Conservation (phyloP, 768 basidiomycete genomes). For the Termitomyces sp. region DNA sequence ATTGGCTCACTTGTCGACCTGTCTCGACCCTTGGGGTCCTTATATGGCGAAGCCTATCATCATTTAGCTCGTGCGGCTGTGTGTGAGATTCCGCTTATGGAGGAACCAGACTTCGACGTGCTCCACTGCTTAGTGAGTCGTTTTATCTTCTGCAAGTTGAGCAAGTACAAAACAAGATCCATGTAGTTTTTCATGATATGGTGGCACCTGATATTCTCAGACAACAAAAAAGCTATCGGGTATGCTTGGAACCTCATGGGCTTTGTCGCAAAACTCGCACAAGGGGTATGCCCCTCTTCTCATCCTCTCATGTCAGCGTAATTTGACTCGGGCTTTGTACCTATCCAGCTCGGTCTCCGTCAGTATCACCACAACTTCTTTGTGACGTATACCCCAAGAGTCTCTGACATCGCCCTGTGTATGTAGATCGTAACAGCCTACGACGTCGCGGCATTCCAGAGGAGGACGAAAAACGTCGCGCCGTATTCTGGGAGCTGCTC, state of each 20-base stretch:
- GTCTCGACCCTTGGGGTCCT: conserved; percentile 45
- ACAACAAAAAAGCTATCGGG: conserved; percentile 66
- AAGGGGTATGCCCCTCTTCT: conserved; percentile 46
- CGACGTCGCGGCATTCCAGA: conserved; percentile 64
- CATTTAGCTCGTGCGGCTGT: conserved; percentile 62
- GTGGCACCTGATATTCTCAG: conserved; percentile 70
- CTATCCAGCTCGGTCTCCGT: conserved; percentile 60
- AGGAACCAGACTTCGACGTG: conserved; percentile 69
- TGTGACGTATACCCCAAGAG: background rate
- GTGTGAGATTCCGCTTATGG: conserved; percentile 71
- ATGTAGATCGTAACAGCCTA: conserved; percentile 60
- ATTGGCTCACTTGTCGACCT: conserved; percentile 69
- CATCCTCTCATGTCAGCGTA: conserved; percentile 4
- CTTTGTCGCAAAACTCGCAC: conserved; percentile 66
- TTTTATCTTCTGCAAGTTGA: background rate
- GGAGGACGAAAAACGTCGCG: conserved; percentile 63
- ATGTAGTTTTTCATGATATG: conserved; percentile 61
- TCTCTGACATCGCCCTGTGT: conserved; percentile 1
- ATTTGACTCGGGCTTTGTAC: conserved; percentile 8
- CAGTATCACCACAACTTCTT: conserved; percentile 22
- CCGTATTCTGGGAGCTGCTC: conserved; percentile 71
- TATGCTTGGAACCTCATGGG: conserved; percentile 78
- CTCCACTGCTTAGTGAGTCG: conserved; percentile 56
- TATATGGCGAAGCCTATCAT: conserved; percentile 60
- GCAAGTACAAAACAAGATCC: conserved; percentile 1